Conservation (phyloP, 352 stramenopile species). For the Globisporangium yorkense region DNA sequence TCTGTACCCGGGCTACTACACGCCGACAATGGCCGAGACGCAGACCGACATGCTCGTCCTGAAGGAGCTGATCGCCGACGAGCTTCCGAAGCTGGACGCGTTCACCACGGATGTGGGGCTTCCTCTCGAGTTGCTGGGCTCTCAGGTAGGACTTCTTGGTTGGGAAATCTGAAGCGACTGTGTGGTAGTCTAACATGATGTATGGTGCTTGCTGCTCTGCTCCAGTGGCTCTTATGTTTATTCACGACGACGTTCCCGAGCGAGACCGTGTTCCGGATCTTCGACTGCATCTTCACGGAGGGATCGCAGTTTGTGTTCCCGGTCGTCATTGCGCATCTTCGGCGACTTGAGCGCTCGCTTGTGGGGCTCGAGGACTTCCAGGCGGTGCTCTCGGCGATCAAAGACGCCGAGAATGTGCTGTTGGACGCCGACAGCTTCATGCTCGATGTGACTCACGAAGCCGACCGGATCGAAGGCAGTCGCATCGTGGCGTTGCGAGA, state of each 20-base stretch:
- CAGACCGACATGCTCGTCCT: slow-evolving; percentile 89
- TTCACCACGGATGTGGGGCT: slow-evolving; percentile 72
- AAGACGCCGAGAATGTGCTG: slow-evolving; percentile 53
- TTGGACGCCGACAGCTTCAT: slow-evolving; percentile 68
- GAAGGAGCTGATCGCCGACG: slow-evolving; percentile 78
- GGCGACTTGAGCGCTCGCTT: slow-evolving; percentile 45
- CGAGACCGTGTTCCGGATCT: slow-evolving; percentile 84
- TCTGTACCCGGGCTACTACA: slow-evolving; percentile 87
- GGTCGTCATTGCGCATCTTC: slow-evolving; percentile 76
- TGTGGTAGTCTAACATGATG: background rate
- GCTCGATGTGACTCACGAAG: slow-evolving; percentile 33
- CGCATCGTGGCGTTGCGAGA: slow-evolving; percentile 42
- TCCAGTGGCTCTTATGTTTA: slow-evolving; percentile 84
- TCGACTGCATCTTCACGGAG: slow-evolving; percentile 85
- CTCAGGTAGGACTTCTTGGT: slow-evolving; percentile 27
- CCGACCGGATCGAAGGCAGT: slow-evolving; percentile 25
- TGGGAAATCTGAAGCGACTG: background rate
- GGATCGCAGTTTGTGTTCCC: slow-evolving; percentile 78
- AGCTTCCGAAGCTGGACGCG: slow-evolving; percentile 68
- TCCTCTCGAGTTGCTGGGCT: slow-evolving; percentile 83
- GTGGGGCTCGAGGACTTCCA: slow-evolving; percentile 61
- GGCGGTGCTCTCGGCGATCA: slow-evolving; percentile 63
- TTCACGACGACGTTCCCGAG: slow-evolving; percentile 89
- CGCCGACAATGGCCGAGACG: slow-evolving; percentile 83
- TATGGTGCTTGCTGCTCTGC: background rate